Evolutionary conservation across 2,329 filamentous ascomycete species (phyloP).

Genomic region (Colletotrichum liriopes): DNA sequence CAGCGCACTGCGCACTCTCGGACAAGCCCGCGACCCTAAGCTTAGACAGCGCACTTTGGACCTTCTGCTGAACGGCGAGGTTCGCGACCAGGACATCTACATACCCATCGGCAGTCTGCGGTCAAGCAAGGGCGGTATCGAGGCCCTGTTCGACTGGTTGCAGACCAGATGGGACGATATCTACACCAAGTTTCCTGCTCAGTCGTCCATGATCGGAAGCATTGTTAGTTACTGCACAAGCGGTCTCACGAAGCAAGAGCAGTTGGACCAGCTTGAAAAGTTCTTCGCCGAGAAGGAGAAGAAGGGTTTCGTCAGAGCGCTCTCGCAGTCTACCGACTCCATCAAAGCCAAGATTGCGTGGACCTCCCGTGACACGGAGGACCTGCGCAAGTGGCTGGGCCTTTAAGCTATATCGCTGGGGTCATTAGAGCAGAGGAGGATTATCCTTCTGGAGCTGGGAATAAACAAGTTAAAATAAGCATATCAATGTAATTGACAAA

Average conservation of each 20-base stretch:
- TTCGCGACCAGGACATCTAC: slow-evolving; percentile 96
- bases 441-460: neutral
- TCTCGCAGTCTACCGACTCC: slow-evolving; percentile 91
- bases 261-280: slow-evolving; percentile 80
- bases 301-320: slow-evolving; percentile 86
- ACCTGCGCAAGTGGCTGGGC: slow-evolving; percentile 74
- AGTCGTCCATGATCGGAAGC: slow-evolving; percentile 86
- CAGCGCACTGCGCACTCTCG: slow-evolving; percentile 87
- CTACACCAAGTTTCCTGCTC: slow-evolving; percentile 86
- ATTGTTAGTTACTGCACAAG: slow-evolving; percentile 88
- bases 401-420: slow-evolving; percentile 12
- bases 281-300: slow-evolving; percentile 90
- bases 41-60: slow-evolving; percentile 87
- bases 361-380: slow-evolving; percentile 81
- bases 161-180: slow-evolving; percentile 91
- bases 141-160: slow-evolving; percentile 87
- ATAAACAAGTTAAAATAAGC: neutral
- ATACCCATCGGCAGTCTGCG: slow-evolving; percentile 87
- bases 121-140: slow-evolving; percentile 82
- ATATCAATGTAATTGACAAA: neutral
- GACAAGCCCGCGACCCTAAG: slow-evolving; percentile 82
- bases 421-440: neutral
- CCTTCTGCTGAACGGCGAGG: slow-evolving; percentile 82
- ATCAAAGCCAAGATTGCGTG: slow-evolving; percentile 89
- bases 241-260: slow-evolving; percentile 83